phyloP scores from a whole-genome alignment of 2,329 filamentous ascomycete genomes.

The Knoxdaviesia capensis region DNA sequence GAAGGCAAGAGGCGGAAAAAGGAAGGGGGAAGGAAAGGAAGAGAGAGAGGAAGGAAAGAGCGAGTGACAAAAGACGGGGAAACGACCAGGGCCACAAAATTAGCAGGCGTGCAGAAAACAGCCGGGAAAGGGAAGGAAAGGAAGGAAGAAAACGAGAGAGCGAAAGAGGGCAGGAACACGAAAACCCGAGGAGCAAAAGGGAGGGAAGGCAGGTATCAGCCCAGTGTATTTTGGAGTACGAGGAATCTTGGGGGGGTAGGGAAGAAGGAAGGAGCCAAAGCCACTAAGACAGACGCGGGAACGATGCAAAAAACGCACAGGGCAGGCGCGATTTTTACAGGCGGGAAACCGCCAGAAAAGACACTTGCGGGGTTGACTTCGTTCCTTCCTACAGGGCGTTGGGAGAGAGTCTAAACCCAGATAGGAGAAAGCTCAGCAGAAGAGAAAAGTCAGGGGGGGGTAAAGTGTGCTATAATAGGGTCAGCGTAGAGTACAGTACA shows the following conservation, averaged over 20 bases:
- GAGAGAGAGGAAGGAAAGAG: neutral
- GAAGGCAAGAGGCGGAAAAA: neutral
- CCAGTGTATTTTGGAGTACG: neutral
- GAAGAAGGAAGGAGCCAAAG: slow-evolving; percentile 1
- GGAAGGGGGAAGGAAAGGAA: neutral
- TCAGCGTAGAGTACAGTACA: too few species aligned
- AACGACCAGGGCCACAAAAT: neutral
- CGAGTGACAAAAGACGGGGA: neutral
- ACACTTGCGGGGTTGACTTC: too few species aligned
- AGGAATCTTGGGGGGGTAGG: neutral
- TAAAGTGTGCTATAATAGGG: too few species aligned
- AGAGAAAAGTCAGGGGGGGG: too few species aligned
- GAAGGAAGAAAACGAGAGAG: neutral
- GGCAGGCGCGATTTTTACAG: neutral
- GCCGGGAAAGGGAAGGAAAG: neutral
- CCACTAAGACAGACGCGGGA: neutral
- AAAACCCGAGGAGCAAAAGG: neutral
- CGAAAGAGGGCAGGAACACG: neutral
- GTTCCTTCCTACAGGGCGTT: too few species aligned
- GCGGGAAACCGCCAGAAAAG: too few species aligned
- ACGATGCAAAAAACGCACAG: neutral
- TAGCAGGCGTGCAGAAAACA: neutral
- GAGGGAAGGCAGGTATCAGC: neutral
- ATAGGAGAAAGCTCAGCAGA: too few species aligned
- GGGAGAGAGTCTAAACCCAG: too few species aligned